Evolutionary conservation across 768 basidiomycete species (phyloP).

Genomic region (Termitomyces heimii): DNA sequence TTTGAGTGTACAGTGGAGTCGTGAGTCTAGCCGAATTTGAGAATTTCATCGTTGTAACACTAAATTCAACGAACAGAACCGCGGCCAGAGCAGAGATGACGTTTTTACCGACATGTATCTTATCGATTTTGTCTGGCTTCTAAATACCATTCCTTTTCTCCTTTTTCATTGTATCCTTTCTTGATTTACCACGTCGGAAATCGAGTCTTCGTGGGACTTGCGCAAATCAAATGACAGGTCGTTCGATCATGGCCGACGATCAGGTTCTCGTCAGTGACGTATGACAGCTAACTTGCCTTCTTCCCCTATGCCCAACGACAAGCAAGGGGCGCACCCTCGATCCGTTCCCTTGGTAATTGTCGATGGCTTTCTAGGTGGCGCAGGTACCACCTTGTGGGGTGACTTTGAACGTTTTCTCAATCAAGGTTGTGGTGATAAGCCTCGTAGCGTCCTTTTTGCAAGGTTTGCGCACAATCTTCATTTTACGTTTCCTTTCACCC

Average conservation of each 20-base stretch:
- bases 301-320: slow-evolving; percentile 25
- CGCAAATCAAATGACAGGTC: background rate
- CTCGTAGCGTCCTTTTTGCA: slow-evolving; percentile 13
- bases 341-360: slow-evolving; percentile 18
- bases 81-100: slow-evolving; percentile 20
- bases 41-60: background rate
- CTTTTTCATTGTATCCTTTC: background rate
- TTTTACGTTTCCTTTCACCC: background rate
- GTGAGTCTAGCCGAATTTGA: slow-evolving; percentile 29
- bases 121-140: background rate
- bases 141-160: background rate
- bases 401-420: slow-evolving; percentile 18
- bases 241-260: background rate
- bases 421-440: slow-evolving; percentile 9
- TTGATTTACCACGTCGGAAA: too few relatives aligned
- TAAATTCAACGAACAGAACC: slow-evolving; percentile 20
- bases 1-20: slow-evolving; percentile 57
- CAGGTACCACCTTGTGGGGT: slow-evolving; percentile 34
- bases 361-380: slow-evolving; percentile 39
- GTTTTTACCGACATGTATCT: background rate
- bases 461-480: background rate
- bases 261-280: background rate
- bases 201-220: too few relatives aligned
- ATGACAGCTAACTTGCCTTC: background rate
- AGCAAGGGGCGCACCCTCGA: background rate